Conservation (phyloP, 768 basidiomycete species). For the Favolaschia claudopus region DNA sequence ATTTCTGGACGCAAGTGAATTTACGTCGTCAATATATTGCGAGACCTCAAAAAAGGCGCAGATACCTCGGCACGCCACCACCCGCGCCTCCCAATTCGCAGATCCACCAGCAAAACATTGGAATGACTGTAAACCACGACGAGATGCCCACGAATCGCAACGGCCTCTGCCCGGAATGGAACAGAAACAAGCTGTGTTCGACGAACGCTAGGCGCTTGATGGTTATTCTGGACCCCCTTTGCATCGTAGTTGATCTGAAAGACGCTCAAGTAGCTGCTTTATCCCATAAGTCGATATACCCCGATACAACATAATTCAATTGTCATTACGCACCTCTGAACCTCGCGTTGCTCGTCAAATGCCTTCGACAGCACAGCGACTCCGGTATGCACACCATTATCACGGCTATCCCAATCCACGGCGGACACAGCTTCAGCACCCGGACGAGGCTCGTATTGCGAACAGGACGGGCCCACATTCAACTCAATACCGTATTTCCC, state of each 20-base stretch:
- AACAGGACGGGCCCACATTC: slow-evolving; percentile 6
- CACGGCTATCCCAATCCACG: slow-evolving; percentile 18
- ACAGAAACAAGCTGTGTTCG: slow-evolving; percentile 10
- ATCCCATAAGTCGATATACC: neutral
- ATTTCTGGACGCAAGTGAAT: no score
- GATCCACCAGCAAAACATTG: neutral
- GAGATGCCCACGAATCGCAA: neutral
- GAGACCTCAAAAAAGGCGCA: no score
- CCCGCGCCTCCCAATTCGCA: no score
- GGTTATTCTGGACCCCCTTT: neutral
- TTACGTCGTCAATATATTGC: no score
- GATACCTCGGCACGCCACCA: no score
- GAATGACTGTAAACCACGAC: slow-evolving; percentile 4
- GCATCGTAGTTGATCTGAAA: slow-evolving; percentile 14
- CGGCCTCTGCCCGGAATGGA: slow-evolving; percentile 1
- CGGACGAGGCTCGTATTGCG: slow-evolving; percentile 7
- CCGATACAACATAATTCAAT: neutral
- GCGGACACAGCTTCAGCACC: neutral
- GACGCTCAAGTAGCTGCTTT: slow-evolving; percentile 14
- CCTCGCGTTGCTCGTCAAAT: neutral
- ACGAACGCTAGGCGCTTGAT: neutral
- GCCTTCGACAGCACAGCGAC: slow-evolving; percentile 15
- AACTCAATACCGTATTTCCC: slow-evolving; percentile 7
- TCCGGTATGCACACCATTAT: slow-evolving; percentile 16
- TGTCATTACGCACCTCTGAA: neutral